A percentile compares a stretch with the other conserved stretches of the same genome.
Evolutionary conservation across 2,329 filamentous ascomycete species (phyloP).

Genomic region (Phialophora macrospora): DNA sequence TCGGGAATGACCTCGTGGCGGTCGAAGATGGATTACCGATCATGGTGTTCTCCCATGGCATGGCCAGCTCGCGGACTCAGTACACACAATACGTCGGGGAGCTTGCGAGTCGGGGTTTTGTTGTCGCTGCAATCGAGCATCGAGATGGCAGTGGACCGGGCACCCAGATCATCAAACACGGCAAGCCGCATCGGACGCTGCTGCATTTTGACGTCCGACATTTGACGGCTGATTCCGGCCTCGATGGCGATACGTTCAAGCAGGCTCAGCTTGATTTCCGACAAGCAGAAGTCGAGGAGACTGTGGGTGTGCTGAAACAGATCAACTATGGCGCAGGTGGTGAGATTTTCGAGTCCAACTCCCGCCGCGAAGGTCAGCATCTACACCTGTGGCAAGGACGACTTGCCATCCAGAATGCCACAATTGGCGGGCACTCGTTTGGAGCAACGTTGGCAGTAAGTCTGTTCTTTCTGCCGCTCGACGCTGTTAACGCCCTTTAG

Average conservation of each 20-base stretch:
- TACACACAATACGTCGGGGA: slow-evolving; percentile 39
- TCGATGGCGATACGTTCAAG: slow-evolving; percentile 36
- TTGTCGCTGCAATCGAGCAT: slow-evolving; percentile 39
- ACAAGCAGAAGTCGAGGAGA: slow-evolving; percentile 40
- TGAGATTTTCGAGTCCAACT: slow-evolving; percentile 46
- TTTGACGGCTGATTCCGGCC: slow-evolving; percentile 23
- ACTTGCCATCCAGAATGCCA: slow-evolving; percentile 61
- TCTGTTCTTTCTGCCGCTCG: neutral
- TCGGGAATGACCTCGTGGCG: slow-evolving; percentile 4
- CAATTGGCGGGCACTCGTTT: slow-evolving; percentile 68
- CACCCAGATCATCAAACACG: slow-evolving; percentile 33
- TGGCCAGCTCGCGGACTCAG: slow-evolving; percentile 38
- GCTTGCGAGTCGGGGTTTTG: slow-evolving; percentile 36
- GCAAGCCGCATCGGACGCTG: slow-evolving; percentile 12
- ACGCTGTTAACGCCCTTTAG: slow-evolving; percentile 10
- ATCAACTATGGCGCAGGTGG: slow-evolving; percentile 35
- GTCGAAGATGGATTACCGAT: slow-evolving; percentile 36
- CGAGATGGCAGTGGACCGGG: slow-evolving; percentile 39
- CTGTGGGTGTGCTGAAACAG: slow-evolving; percentile 31
- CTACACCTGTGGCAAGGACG: slow-evolving; percentile 59
- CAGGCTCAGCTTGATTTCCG: slow-evolving; percentile 39
- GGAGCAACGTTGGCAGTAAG: slow-evolving; percentile 64
- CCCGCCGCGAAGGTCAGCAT: slow-evolving; percentile 54
- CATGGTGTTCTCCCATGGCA: slow-evolving; percentile 39
- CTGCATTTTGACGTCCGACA: slow-evolving; percentile 32